These are phyloP conservation scores for Fallopia convolvulus DNA, from an alignment of 148 eudicot species.

Conservation along the genomic window DNA sequence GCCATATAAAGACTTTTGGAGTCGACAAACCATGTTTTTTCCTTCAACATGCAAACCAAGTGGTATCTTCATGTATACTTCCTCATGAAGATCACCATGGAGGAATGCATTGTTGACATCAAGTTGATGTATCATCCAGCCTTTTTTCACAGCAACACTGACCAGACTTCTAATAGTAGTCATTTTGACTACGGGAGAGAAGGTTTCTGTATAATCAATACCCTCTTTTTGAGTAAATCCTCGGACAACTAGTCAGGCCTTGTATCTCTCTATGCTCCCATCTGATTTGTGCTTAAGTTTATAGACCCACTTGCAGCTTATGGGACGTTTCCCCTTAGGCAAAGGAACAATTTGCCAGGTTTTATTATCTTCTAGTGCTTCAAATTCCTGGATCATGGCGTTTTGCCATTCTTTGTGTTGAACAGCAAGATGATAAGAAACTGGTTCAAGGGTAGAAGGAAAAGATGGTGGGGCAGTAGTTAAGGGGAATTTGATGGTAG, in stretches of 20 bases:
- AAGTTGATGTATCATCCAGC: neutral
- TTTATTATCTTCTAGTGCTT: neutral
- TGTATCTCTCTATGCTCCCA: neutral
- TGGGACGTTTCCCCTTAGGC: neutral
- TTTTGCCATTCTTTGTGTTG: no score
- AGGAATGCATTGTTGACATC: conserved; percentile 1
- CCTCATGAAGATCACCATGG: neutral
- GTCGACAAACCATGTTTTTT: neutral
- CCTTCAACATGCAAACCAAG: neutral
- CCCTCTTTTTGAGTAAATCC: neutral
- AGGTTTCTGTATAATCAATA: neutral
- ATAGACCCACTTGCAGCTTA: neutral
- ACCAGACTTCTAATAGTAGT: neutral
- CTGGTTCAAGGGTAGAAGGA: no score
- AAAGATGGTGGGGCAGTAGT: fast-evolving
- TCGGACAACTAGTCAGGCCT: neutral
- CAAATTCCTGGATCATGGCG: neutral
- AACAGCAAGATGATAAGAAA: no score
- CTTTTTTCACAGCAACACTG: neutral
- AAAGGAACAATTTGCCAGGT: neutral
- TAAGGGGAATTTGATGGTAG: no score
- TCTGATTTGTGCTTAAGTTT: neutral
- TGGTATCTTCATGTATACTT: neutral
- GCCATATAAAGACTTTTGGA: neutral
- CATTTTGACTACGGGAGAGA: neutral